phyloP scores from a whole-genome alignment of 352 stramenopile species.

The Globisporangium nagaii region DNA sequence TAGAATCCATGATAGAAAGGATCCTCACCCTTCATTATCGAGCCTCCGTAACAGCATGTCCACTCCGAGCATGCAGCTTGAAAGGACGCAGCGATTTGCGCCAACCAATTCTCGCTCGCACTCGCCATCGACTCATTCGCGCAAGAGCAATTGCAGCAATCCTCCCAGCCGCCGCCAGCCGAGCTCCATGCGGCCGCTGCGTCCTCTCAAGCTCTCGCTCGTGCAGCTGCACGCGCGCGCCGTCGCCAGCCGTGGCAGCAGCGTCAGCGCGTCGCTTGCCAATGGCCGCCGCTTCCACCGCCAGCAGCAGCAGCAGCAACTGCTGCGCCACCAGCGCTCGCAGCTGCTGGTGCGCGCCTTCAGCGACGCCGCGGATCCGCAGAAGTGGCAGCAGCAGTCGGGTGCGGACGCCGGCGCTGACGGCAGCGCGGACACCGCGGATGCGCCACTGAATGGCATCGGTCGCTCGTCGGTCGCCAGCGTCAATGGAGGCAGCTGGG shows the following conservation, averaged over 20 bases:
- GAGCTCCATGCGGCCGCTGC: constrained; percentile 21
- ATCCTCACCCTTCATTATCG: background rate
- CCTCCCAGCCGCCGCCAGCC: background rate
- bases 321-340: constrained; percentile 12
- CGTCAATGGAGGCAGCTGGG: constrained; percentile 7
- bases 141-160: constrained; percentile 3
- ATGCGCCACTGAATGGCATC: constrained; percentile 11
- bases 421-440: background rate
- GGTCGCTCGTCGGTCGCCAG: background rate
- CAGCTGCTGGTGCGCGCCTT: constrained; percentile 37
- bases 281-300: constrained; percentile 13
- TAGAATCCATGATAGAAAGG: constrained; percentile 3
- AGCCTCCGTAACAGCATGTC: constrained; percentile 4
- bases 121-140: constrained; percentile 1
- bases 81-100: constrained; percentile 12
- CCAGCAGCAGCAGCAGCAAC: constrained; percentile 15
- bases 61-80: background rate
- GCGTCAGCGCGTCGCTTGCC: background rate
- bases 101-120: constrained; percentile 18
- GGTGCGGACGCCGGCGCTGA: background rate
- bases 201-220: constrained; percentile 33
- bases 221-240: constrained; percentile 21
- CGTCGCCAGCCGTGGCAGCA: background rate
- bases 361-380: constrained; percentile 29
- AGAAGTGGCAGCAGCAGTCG: constrained; percentile 9